Percentiles rank a stretch among this genome's conserved stretches.
phyloP scores from a whole-genome alignment of 139 green algal genomes.

The Deuterostichococcus epilithicus region DNA sequence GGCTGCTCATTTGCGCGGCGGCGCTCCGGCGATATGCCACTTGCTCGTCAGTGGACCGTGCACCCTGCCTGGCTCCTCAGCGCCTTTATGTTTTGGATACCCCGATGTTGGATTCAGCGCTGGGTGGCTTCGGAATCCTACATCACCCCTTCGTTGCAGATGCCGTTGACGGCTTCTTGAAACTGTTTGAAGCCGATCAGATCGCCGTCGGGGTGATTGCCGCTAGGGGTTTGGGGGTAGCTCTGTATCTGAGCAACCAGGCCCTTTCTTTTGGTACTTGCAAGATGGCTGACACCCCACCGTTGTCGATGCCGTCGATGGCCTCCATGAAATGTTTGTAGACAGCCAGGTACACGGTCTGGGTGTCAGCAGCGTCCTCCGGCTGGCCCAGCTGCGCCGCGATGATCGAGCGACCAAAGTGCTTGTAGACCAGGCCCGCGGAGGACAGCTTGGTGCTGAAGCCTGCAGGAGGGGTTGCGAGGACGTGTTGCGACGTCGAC shows the following conservation, averaged over 20 bases:
- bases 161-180: conserved; percentile 89
- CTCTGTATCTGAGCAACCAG: neutral
- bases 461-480: conserved; percentile 18
- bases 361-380: conserved; percentile 53
- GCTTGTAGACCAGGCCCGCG: conserved; percentile 82
- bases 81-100: too few relatives aligned
- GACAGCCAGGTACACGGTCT: conserved; percentile 81
- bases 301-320: conserved; percentile 96
- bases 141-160: conserved; percentile 83
- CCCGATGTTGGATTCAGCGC: too few relatives aligned
- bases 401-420: conserved; percentile 76
- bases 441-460: conserved; percentile 66
- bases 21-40: too few relatives aligned
- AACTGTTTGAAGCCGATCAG: conserved; percentile 91
- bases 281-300: conserved; percentile 20
- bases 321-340: conserved; percentile 96
- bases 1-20: too few relatives aligned
- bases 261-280: neutral
- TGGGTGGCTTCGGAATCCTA: neutral
- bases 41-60: too few relatives aligned
- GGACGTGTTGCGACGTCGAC: too few relatives aligned
- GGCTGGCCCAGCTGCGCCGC: conserved; percentile 41
- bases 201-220: conserved; percentile 59
- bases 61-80: too few relatives aligned
- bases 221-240: too few relatives aligned